Base-by-base conservation (phyloP, 2,329 filamentous ascomycete species). In the Hysterium pulicare region DNA sequence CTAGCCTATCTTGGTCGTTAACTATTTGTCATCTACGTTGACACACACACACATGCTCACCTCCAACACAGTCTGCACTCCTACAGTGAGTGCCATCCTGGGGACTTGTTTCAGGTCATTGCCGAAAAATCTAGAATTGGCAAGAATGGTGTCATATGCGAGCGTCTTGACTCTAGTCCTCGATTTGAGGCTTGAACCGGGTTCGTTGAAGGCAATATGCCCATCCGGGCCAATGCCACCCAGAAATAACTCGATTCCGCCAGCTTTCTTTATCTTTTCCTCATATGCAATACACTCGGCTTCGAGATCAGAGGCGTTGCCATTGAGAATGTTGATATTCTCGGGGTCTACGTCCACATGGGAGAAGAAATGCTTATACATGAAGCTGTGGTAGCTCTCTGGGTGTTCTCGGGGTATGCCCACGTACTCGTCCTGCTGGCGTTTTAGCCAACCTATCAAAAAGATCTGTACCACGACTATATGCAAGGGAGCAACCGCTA, bases 321-420 rank as follows among this genome's bases (percentile, higher is more conserved):
- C 87, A 61, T 91, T 81, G 30, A 91, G 78, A 58, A 93, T 89
- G 70, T 94, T 83, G 62, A 93, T 88, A 64, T 91, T 90, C 59
- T 79, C 77, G 4, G 88, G 88, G 51, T 83, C 79, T 54, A 93
- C 84, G 61, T 94, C 87, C 55, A 93, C 83, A 51, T 83, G 87
- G 33, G 85, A 87, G 75, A 94, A 94, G 75, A 94, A 89, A 71
- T 93, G 78, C 69, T 86, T 87, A 79, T 90, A 94, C 88, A 94
- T 93, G 74, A 93, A 94, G 51, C 83, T 87, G 72, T 94, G 88
- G 70, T 94, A 94, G 58, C 84, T 89, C 66, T 93, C 83, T 10
- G 87, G 83, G 64, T 94, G 87, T 56, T 90, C 86, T 58, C 86
- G 82, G 24, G 87, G 84, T 49, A 94, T 79, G 44, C 85, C 86